These are phyloP conservation scores for Eucalyptus pauciflora DNA, from an alignment of 345 rosid species.

Conservation along the genomic window DNA sequence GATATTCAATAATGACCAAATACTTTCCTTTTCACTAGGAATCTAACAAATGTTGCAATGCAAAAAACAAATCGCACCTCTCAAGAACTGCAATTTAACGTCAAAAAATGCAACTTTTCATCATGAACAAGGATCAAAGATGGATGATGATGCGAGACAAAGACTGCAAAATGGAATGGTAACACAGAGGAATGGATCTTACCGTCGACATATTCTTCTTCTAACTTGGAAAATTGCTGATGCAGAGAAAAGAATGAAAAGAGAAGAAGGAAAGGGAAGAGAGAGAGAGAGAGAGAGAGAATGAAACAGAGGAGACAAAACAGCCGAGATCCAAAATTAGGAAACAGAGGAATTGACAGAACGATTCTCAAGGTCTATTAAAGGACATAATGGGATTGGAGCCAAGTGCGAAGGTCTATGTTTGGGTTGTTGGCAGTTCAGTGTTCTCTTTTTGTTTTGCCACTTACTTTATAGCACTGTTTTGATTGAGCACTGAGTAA, in stretches of 20 bases:
- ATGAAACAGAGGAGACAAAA: background rate
- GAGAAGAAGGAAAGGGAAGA: background rate
- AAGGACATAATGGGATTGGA: background rate
- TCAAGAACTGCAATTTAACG: background rate
- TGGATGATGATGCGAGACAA: background rate
- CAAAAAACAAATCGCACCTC: background rate
- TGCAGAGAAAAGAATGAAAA: background rate
- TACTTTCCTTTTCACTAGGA: background rate
- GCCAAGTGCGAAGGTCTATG: background rate
- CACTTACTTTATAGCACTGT: background rate
- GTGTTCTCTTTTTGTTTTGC: background rate
- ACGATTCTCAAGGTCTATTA: background rate
- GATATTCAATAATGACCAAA: background rate
- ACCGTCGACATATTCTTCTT: conserved; percentile 10
- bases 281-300: background rate
- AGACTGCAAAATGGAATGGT: background rate
- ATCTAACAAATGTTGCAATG: background rate
- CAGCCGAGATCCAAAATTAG: background rate
- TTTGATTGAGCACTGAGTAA: background rate
- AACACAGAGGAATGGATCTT: background rate
- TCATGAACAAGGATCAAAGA: background rate
- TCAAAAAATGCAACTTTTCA: background rate
- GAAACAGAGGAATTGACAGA: background rate
- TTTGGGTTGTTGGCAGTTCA: background rate
- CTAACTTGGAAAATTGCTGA: background rate